Evolutionary conservation across 345 rosid genomes (phyloP), one percentile per base, ranked within the genome.

Genomic region (Gossypium arboreum): DNA sequence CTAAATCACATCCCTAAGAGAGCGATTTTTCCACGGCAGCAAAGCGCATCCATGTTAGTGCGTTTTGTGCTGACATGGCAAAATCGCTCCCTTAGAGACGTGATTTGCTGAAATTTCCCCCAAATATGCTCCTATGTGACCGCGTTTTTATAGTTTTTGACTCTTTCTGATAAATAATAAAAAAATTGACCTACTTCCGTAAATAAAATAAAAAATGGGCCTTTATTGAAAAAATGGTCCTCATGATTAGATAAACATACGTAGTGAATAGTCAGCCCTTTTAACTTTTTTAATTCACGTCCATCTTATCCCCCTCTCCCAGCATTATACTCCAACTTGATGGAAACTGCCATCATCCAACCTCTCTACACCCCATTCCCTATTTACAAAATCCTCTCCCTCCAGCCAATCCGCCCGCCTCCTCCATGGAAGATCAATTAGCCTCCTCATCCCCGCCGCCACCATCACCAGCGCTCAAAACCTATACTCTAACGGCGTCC

Each of bases 401-500:
- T 59, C 76, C 70, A 72, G 56, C 56, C 56, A 72, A 43, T 15
- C 56, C 54, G 17, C 51, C 61, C 54, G 18, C 70, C 79, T 67
- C 84, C 83, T 24, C 85, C 83, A 86, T 86, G 88, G 92, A 85
- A 81, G 75, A 77, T 25, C 77, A 82, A 66, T 73, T 81, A n/a
- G 17, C 61, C 50, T 51, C 56, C 75, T 78, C 8, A 27, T 81
- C 48, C 66, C 67, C 83, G 3, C 78, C 75, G n/a, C 77, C 73
- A 12, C 77, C 82, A 13, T 79, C 78, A 25, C 81, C 75, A 13
- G 79, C 81, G 12, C 70, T 57, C 22, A 79, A 83, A 68, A 77
- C 89, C 34, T 87, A 92, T 79, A 83, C 76, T 67, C 75, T 94
- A 72, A 85, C 87, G 47, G 93, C 97, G 56, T 85, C 92, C 13